Evolutionary conservation across 495 filamentous ascomycete species (phyloP).

Genomic region (Aspergillus conjunctus): DNA sequence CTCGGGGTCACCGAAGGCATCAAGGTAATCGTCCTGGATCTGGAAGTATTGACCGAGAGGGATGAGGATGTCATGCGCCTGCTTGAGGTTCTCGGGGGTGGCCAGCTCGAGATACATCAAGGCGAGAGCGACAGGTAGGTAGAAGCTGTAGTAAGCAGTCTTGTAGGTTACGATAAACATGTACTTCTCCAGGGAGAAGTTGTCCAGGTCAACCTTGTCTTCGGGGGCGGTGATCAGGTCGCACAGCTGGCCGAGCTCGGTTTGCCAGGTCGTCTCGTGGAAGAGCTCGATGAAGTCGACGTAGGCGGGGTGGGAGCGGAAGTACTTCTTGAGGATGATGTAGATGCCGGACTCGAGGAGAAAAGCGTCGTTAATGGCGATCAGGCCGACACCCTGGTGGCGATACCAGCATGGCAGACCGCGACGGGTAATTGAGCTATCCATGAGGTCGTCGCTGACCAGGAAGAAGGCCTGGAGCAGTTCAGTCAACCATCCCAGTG

Average conservation of each 20-base stretch:
- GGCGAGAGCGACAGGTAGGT: slow-evolving; percentile 93
- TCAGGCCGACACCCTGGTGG: slow-evolving; percentile 80
- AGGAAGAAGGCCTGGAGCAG: slow-evolving; percentile 98
- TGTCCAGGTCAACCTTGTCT: slow-evolving; percentile 80
- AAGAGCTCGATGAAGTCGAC: slow-evolving; percentile 91
- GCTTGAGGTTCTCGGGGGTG: slow-evolving; percentile 79
- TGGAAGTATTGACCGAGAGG: slow-evolving; percentile 99
- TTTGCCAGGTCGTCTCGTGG: slow-evolving; percentile 90
- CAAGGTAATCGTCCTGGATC: slow-evolving; percentile 97
- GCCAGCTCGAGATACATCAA: slow-evolving; percentile 80
- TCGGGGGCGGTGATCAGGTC: slow-evolving; percentile 96
- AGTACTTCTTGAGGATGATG: slow-evolving; percentile 87
- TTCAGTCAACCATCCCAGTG: slow-evolving; percentile 95
- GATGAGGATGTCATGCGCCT: slow-evolving; percentile 88
- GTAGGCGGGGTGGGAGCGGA: slow-evolving; percentile 82
- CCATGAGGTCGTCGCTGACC: slow-evolving; percentile 99
- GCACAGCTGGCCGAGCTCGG: slow-evolving; percentile 90
- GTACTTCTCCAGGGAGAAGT: slow-evolving; percentile 95
- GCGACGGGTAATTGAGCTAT: slow-evolving; percentile 87
- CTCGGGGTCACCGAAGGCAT: slow-evolving; percentile 90
- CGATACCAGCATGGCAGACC: slow-evolving; percentile 96
- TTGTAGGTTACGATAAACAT: slow-evolving; percentile 99
- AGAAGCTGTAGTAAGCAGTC: slow-evolving; percentile 98
- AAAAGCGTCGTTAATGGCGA: slow-evolving; percentile 98
- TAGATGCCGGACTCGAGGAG: slow-evolving; percentile 92